Evolutionary conservation across 2,329 filamentous ascomycete species (phyloP).

Genomic region (Exophiala viscosa): DNA sequence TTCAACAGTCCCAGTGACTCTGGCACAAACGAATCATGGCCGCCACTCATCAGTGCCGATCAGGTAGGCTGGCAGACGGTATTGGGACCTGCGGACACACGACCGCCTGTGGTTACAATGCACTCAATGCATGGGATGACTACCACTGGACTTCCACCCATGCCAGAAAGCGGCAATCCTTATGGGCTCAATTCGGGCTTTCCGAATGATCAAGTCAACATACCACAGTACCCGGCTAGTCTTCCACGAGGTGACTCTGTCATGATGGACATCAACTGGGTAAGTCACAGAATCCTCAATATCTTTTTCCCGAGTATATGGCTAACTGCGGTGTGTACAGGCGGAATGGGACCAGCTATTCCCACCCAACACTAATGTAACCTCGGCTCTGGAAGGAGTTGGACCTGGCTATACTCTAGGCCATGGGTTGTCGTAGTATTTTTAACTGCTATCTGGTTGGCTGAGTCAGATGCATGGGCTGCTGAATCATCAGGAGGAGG

Average conservation of each 20-base stretch:
- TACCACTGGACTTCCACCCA: slow-evolving; percentile 7
- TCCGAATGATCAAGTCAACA: slow-evolving; percentile 22
- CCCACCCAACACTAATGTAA: slow-evolving; percentile 48
- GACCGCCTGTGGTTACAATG: slow-evolving; percentile 6
- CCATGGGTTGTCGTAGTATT: no score
- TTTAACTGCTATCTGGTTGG: background rate
- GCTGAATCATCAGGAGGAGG: slow-evolving; percentile 13
- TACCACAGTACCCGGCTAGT: slow-evolving; percentile 15
- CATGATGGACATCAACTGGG: slow-evolving; percentile 62
- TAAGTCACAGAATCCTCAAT: slow-evolving; percentile 39
- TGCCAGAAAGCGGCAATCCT: slow-evolving; percentile 21
- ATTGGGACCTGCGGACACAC: slow-evolving; percentile 1
- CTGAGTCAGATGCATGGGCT: slow-evolving; percentile 1
- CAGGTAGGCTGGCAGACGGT: slow-evolving; percentile 21
- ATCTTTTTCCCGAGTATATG: background rate
- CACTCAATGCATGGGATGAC: slow-evolving; percentile 3
- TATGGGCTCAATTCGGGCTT: slow-evolving; percentile 19
- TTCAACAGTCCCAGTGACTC: slow-evolving; percentile 25
- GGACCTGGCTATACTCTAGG: no score
- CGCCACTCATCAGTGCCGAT: slow-evolving; percentile 20
- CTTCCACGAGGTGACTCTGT: slow-evolving; percentile 30
- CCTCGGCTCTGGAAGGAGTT: slow-evolving; percentile 37
- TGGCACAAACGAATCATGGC: slow-evolving; percentile 25
- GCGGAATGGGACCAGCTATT: slow-evolving; percentile 37
- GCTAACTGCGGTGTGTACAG: slow-evolving; percentile 19